A percentile compares a stretch with the other conserved stretches of the same genome.
Evolutionary conservation across 2,329 filamentous ascomycete species (phyloP).

Genomic region (Pseudogymnoascus sp.): DNA sequence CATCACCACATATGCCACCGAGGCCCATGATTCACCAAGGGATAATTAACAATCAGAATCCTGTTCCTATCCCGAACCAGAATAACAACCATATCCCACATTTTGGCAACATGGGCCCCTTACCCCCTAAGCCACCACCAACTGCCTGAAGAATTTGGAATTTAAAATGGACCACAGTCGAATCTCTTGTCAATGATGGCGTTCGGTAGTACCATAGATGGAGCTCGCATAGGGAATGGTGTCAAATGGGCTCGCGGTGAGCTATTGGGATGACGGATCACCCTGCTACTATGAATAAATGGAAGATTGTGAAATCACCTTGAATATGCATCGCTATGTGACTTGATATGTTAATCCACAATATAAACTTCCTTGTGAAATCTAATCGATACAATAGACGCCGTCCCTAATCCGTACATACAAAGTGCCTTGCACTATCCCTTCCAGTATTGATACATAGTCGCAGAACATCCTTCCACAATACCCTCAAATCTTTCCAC

Average conservation of each 20-base stretch:
- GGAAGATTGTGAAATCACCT: conserved; percentile 6
- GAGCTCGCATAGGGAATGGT: conserved; percentile 10
- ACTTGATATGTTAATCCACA: background rate
- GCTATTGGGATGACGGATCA: conserved; percentile 4
- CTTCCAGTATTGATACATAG: conserved; percentile 3
- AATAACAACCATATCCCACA: conserved; percentile 43
- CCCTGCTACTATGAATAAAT: conserved; percentile 8
- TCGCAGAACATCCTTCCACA: background rate
- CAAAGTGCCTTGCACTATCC: background rate
- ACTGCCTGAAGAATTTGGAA: conserved; percentile 23
- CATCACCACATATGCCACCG: conserved; percentile 29
- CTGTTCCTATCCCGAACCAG: background rate
- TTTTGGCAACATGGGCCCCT: conserved; percentile 45
- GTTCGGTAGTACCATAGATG: conserved; percentile 10
- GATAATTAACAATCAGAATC: conserved; percentile 15
- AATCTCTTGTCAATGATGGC: conserved; percentile 9
- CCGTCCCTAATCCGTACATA: conserved; percentile 7
- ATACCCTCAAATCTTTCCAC: conserved; percentile 18
- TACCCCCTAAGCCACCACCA: conserved; percentile 48
- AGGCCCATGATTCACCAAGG: conserved; percentile 29
- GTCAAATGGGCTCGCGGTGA: background rate
- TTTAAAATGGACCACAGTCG: conserved; percentile 4
- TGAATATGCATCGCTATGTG: background rate
- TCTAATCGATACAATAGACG: background rate
- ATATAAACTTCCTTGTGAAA: background rate